Percentiles rank a stretch among this genome's conserved stretches.
Evolutionary conservation across 78 protist genomes (phyloP).

Genomic region (Dictyostelium brefeldianum): DNA sequence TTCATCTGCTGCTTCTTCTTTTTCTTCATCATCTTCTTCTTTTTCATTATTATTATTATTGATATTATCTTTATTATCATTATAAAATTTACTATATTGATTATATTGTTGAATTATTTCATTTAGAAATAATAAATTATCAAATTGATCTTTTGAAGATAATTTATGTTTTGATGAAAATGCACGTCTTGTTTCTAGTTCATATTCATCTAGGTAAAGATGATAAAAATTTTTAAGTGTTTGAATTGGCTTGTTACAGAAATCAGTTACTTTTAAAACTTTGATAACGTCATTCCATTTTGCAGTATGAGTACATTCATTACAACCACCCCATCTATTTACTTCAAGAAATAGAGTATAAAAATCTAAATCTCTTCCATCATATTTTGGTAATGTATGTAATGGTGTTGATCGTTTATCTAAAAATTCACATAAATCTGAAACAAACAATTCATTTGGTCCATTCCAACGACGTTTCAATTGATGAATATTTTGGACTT

Average conservation of each 20-base stretch:
- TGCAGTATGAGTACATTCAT: conserved; percentile 5
- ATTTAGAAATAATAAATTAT: conserved; percentile 7
- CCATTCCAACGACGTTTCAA: conserved; percentile 76
- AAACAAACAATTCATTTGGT: conserved; percentile 61
- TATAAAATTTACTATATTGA: conserved; percentile 26
- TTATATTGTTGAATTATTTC: conserved; percentile 24
- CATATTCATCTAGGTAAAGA: conserved; percentile 48
- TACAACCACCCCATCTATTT: conserved; percentile 56
- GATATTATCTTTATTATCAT: not conserved
- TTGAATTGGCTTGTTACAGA: conserved; percentile 65
- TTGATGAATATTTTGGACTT: conserved; percentile 81
- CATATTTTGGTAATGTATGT: conserved; percentile 50
- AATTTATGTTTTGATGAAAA: not conserved
- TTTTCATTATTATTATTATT: not conserved
- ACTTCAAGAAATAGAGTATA: conserved; percentile 66
- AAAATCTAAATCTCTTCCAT: conserved; percentile 73
- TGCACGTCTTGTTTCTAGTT: not conserved
- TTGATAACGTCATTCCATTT: conserved; percentile 54
- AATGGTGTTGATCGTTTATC: conserved; percentile 33
- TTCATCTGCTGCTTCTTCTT: not conserved
- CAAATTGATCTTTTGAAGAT: not conserved
- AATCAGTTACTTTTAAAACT: conserved; percentile 36
- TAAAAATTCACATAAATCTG: conserved; percentile 28
- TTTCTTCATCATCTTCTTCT: conserved; percentile 7
- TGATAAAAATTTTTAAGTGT: conserved; percentile 39